Evolutionary conservation across 2,329 filamentous ascomycete genomes (phyloP).

Genomic region (Mycosphaerella sp.): DNA sequence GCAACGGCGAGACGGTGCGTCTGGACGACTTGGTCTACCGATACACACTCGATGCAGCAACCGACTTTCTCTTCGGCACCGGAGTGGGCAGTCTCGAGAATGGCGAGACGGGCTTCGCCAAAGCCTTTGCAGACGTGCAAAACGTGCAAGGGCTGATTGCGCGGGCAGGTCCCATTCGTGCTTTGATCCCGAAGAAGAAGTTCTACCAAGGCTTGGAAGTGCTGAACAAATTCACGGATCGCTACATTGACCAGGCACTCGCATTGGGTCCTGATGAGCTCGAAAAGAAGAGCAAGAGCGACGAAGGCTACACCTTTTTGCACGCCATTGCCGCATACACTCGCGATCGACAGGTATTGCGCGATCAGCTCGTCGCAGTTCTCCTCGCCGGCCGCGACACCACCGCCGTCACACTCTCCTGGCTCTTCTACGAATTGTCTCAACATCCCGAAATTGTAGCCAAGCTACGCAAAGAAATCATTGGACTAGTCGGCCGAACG

Average conservation of each 20-base stretch:
- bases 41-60: slow-evolving; percentile 78
- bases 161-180: slow-evolving; percentile 57
- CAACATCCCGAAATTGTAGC: slow-evolving; percentile 60
- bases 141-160: slow-evolving; percentile 62
- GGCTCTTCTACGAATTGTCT: slow-evolving; percentile 75
- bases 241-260: slow-evolving; percentile 70
- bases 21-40: slow-evolving; percentile 74
- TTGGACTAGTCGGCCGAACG: slow-evolving; percentile 57
- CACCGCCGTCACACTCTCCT: slow-evolving; percentile 73
- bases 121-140: slow-evolving; percentile 75
- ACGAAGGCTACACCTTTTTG: slow-evolving; percentile 73
- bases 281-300: slow-evolving; percentile 63
- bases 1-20: slow-evolving; percentile 51
- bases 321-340: slow-evolving; percentile 79
- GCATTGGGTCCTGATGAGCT: slow-evolving; percentile 64
- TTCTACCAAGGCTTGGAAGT: slow-evolving; percentile 60
- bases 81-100: slow-evolving; percentile 58
- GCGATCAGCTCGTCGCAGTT: slow-evolving; percentile 77
- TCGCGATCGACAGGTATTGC: slow-evolving; percentile 58
- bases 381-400: slow-evolving; percentile 83
- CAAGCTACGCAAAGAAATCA: slow-evolving; percentile 68
- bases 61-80: slow-evolving; percentile 76
- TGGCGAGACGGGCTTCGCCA: slow-evolving; percentile 62
- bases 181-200: slow-evolving; percentile 55
- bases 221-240: slow-evolving; percentile 69